Evolutionary conservation across 345 rosid species (phyloP), one percentile per base, ranked within the genome.

Genomic region (Eucalyptus polybractea): DNA sequence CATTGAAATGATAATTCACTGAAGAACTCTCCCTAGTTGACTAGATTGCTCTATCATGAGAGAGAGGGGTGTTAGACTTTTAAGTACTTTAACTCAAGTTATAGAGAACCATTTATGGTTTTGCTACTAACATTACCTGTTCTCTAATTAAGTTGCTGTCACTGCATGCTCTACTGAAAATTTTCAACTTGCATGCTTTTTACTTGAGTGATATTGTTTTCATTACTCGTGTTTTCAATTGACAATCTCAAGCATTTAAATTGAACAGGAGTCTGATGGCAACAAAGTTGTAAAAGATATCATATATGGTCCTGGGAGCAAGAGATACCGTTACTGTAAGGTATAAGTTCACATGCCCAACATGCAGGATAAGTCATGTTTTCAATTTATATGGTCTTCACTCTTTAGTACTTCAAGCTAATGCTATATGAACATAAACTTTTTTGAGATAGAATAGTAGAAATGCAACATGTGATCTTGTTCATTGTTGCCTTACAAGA

Each of bases 281-380:
- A 58, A 91, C 51, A 95, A 95, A 93, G 95, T 97, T 81, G 95
- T 96, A 67, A 94, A 95, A 6, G 95, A 95, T 49, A 88, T 94
- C 89, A 95, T 97, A 87, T 95, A 87, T 87, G 95, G 97, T 92
- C 95, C 96, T 16, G 96, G 98, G 89, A 91, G 89, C 50, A 96
- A 93, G 91, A 96, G 92, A 91, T 97, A 93, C 88, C 96, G 97
- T 37, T 97, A 54, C 54, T 97, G 99, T 91, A 97, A 97, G 99
- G 99, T 97, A 93, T 89, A 86, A 22, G 47, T 21, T 33, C 51
- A 72, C 49, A 62, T 87, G 86, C 86, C 17, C 87, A 19, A 50
- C 62, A 50, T 14, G 56, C 22, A 31, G 65, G 44, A 49, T 50
- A 50, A 42, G 37, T 50, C 54, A 25, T 85, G 44, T 50, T 45